Conservation (phyloP, 2,329 filamentous ascomycete genomes). For the Coleophoma cylindrospora region DNA sequence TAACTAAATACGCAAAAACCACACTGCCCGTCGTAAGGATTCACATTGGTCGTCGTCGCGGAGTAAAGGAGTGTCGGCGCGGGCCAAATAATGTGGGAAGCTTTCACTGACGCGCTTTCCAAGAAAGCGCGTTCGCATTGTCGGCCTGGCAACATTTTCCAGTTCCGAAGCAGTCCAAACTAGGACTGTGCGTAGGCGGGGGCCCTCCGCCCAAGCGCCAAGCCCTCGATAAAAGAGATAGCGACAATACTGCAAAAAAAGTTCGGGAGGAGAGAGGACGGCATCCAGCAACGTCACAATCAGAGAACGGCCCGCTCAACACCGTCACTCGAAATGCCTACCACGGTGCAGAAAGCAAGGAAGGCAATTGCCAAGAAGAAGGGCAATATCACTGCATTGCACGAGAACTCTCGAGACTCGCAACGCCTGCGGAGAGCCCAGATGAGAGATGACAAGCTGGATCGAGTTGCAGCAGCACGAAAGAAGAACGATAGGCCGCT, state of each 20-base stretch:
- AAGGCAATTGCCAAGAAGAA: slow-evolving; percentile 91
- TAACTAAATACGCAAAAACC: background rate
- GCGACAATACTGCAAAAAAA: background rate
- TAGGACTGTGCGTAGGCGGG: too few relatives aligned
- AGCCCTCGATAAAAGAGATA: background rate
- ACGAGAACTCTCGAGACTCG: slow-evolving; percentile 85
- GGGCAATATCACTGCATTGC: slow-evolving; percentile 67
- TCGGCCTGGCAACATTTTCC: too few relatives aligned
- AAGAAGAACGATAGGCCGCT: slow-evolving; percentile 71
- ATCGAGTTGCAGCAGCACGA: slow-evolving; percentile 63
- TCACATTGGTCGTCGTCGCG: too few relatives aligned
- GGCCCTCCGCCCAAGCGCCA: background rate
- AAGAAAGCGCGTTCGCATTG: too few relatives aligned
- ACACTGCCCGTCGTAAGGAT: too few relatives aligned
- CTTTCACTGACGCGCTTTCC: too few relatives aligned
- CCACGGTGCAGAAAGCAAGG: slow-evolving; percentile 73
- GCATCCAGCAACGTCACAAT: too few relatives aligned
- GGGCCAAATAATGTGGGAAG: too few relatives aligned
- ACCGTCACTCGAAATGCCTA: slow-evolving; percentile 53
- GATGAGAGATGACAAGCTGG: slow-evolving; percentile 76
- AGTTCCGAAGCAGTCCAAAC: too few relatives aligned
- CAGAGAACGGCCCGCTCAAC: too few relatives aligned
- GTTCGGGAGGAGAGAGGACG: too few relatives aligned
- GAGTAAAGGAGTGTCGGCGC: too few relatives aligned
- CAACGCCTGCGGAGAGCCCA: slow-evolving; percentile 74